Percentiles rank a stretch among this genome's conserved stretches.
Conservation (phyloP, 257 asterid genomes). For the Plantago ovata region DNA sequence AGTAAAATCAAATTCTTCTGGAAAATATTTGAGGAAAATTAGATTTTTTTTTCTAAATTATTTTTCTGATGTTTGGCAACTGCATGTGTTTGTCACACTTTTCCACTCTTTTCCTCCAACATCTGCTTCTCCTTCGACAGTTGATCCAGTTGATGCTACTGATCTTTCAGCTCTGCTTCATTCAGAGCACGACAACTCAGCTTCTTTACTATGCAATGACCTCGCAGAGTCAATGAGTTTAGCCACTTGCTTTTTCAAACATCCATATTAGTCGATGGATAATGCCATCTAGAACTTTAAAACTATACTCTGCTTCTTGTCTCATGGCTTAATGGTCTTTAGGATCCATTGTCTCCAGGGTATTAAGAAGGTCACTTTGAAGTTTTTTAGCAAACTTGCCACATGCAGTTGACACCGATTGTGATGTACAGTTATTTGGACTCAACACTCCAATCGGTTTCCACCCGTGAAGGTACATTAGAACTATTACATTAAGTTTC, state of each 20-base stretch:
- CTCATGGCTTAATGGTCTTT: constrained; percentile 42
- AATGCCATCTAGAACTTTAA: constrained; percentile 34
- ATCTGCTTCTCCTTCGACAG: constrained; percentile 26
- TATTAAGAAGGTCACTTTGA: constrained; percentile 29
- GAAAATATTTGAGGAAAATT: too few species aligned
- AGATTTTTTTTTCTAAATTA: too few species aligned
- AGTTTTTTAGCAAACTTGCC: constrained; percentile 30
- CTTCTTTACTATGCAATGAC: constrained; percentile 30
- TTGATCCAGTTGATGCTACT: constrained; percentile 19
- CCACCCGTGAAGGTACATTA: neutral
- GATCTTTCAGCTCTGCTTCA: constrained; percentile 20
- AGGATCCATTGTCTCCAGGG: constrained; percentile 28
- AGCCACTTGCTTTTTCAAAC: constrained; percentile 22
- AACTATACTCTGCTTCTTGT: constrained; percentile 31
- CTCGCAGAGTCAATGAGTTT: constrained; percentile 32
- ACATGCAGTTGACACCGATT: constrained; percentile 29
- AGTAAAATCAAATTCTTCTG: too few species aligned
- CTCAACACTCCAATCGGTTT: neutral
- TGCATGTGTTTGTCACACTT: too few species aligned
- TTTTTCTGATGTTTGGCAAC: too few species aligned
- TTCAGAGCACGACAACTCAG: constrained; percentile 27
- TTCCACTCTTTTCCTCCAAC: constrained; percentile 24
- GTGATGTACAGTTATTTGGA: constrained; percentile 18
- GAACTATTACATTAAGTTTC: neutral
- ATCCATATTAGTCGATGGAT: constrained; percentile 16